Conservation (phyloP, 1,284 basidiomycete genomes). For the Melampsora americana region DNA sequence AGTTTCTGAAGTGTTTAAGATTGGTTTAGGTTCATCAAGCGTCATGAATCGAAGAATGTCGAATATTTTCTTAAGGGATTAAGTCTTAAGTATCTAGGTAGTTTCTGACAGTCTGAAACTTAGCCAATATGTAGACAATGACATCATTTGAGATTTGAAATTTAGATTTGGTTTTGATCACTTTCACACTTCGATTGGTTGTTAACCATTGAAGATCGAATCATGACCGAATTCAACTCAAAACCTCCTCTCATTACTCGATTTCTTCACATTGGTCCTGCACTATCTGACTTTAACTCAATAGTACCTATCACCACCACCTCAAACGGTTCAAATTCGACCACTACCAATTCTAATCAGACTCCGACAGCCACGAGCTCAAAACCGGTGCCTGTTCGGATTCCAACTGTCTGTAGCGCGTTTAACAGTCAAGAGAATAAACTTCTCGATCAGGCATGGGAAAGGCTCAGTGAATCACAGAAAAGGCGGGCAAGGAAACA, state of each 20-base stretch:
- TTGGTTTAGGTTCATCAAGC: too few relatives aligned
- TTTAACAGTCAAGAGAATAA: slow-evolving; percentile 29
- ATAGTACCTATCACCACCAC: slow-evolving; percentile 11
- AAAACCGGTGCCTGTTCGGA: slow-evolving; percentile 6
- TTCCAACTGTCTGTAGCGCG: slow-evolving; percentile 28
- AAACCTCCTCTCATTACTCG: slow-evolving; percentile 21
- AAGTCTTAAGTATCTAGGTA: too few relatives aligned
- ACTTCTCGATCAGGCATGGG: not conserved
- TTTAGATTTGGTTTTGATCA: too few relatives aligned
- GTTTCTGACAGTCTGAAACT: too few relatives aligned
- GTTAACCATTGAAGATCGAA: too few relatives aligned
- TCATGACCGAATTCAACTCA: too few relatives aligned
- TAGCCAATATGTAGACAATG: too few relatives aligned
- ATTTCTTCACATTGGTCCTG: slow-evolving; percentile 38
- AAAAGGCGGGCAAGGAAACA: slow-evolving; percentile 15
- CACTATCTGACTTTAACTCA: slow-evolving; percentile 39
- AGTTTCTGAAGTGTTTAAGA: too few relatives aligned
- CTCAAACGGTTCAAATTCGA: not conserved
- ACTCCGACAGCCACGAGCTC: not conserved
- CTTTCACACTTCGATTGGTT: too few relatives aligned
- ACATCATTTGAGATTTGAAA: too few relatives aligned
- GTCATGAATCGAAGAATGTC: too few relatives aligned
- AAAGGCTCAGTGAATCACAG: not conserved
- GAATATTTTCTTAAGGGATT: too few relatives aligned
- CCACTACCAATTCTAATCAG: not conserved